Base-by-base conservation (phyloP, 768 basidiomycete species). In the Multifurca ochricompacta region DNA sequence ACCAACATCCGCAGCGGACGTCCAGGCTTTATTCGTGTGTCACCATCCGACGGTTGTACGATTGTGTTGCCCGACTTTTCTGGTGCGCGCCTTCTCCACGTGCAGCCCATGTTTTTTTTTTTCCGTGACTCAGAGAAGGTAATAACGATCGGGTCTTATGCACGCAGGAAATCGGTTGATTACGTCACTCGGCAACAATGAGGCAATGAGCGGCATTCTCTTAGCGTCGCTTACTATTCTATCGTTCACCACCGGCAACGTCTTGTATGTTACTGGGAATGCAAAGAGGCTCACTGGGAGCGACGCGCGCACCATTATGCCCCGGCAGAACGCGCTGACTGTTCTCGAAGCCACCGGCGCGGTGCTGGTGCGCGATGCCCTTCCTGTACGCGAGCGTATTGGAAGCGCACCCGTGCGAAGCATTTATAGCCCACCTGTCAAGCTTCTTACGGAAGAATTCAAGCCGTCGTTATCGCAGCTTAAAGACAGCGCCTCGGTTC, bases 1-100 rank as follows among this genome's bases (percentile, higher is more conserved):
- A 79, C 78, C 68, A 85, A 84, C 57, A 79, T 81, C 45, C 78
- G 83, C 4, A 81, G 82, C 8, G 83, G 83, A 2, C 69, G 74
- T n/a, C 74, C 73, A 8, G 83, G 82, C 0, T 83, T 82, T 58
- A 69, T 82, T 3, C 78, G 82, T 6, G 79, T 83, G n/a, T 63
- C 45, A 23, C 78, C 76, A 14, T 73, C 71, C 2, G 78, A 83
- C 58, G 73, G 76, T 13, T 72, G 77, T 32, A 83, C 78, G 0
- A 56, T 83, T 3, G 72, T 78, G 1, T 54, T 84, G 5, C 83
- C 83, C 0, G 83, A 85, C 63, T 83, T 74, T 62, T 78, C 77
- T 51, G 82, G 82, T 65, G 58, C n/a, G 42, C 48, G 50, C 36
- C 36, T 7, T 41, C 27, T 19, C 31, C 40, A 18, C 28, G 40